Percentiles rank a stretch among this genome's conserved stretches.
These are phyloP conservation scores for Zygoascus bituminiphila DNA, from an alignment of 805 yeast genomes.

Conservation along the genomic window DNA sequence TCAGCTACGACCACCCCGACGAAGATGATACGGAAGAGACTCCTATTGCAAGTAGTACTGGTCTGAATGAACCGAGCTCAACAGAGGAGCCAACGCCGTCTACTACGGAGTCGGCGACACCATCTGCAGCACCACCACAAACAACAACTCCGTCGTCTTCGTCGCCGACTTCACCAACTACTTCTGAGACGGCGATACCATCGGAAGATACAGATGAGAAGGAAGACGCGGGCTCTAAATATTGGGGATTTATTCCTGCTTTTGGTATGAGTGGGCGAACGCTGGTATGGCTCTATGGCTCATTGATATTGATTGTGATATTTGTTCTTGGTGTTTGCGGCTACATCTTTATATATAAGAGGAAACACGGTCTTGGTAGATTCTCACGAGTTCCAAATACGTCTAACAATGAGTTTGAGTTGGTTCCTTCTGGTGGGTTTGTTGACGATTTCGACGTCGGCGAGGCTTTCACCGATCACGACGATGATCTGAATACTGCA, in stretches of 20 bases:
- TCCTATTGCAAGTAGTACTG: constrained; percentile 13
- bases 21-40: constrained; percentile 33
- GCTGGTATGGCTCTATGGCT: constrained; percentile 28
- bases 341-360: constrained; percentile 38
- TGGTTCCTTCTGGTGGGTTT: constrained; percentile 17
- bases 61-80: constrained; percentile 11
- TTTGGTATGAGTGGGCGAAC: constrained; percentile 25
- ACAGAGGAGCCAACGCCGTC: constrained; percentile 5
- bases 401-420: constrained; percentile 20
- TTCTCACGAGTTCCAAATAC: constrained; percentile 9
- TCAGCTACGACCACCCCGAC: constrained; percentile 33
- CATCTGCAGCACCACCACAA: neutral
- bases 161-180: constrained; percentile 3
- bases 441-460: constrained; percentile 7
- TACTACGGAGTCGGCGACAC: constrained; percentile 3
- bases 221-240: constrained; percentile 9
- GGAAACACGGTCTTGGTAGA: constrained; percentile 13
- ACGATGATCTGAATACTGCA: constrained; percentile 3
- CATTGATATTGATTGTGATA: constrained; percentile 39
- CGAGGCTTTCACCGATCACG: constrained; percentile 6
- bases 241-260: constrained; percentile 20
- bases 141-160: constrained; percentile 2
- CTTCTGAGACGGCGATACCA: constrained; percentile 1
- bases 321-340: constrained; percentile 28
- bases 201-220: constrained; percentile 8